Evolutionary conservation across 2,329 filamentous ascomycete species (phyloP), one percentile per base, ranked within the genome.

Genomic region (Xylariaceae sp.): DNA sequence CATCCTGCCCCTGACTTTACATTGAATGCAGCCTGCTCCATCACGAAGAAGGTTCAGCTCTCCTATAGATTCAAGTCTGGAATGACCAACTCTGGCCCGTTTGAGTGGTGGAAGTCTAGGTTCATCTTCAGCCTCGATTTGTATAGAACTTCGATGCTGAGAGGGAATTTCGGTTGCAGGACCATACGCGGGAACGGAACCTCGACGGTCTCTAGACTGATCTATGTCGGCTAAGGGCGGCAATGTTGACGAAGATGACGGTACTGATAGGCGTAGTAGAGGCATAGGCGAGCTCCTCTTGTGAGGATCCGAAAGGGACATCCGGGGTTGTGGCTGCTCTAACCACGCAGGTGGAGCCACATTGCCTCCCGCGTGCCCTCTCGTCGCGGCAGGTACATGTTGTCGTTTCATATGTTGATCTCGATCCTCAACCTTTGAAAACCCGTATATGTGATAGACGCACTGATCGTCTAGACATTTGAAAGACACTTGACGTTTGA

Each of bases 381-480:
- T 80, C 11, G 69, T 56, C n/a, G 66, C 62, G 67, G 23, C 23
- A 30, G 23, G 23, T 30, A 30, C 23, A 30, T 30, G 23, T 30
- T 85, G 81, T 56, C 80, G 74, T 61, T 73, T 76, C 47, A 74
- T 67, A 68, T 85, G 82, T 41, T 74, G 74, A 57, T 84, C 80
- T 55, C 81, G 77, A 61, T 83, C 81, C 55, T 79, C 73, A 44
- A 73, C 73, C 58, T 75, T 78, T 41, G 74, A 67, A 66, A 84
- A 84, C 35, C 82, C 82, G 64, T 85, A 85, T 44, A 85, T 78
- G 69, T 83, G 85, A 68, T 82, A 78, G 60, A 82, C 71, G 65
- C 82, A 85, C 58, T 74, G 74, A 55, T 83, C 78, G 62, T 84
- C 74, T 71, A 75, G 78, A 69, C 82, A 85, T 69, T 82, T 84